These are phyloP conservation scores for Cydonia oblonga DNA, from an alignment of 331 rosid genomes.

Conservation along the genomic window DNA sequence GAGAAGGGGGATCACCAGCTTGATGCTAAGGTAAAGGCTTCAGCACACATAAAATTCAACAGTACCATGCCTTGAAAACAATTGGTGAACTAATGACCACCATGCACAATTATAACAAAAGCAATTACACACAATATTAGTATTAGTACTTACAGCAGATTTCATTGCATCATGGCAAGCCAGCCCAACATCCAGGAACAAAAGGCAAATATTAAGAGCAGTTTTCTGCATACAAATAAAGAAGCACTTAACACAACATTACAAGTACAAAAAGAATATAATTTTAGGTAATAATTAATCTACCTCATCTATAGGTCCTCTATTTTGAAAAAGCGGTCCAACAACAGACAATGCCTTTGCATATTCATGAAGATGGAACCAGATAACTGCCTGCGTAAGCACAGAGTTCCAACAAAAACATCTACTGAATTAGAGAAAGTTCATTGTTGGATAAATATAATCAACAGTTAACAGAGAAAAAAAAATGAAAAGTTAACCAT, in stretches of 20 bases:
- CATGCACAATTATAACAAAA: background rate
- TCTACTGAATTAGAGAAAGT: constrained; percentile 7
- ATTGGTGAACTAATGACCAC: background rate
- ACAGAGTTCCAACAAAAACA: constrained; percentile 2
- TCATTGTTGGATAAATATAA: background rate
- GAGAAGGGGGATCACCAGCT: background rate
- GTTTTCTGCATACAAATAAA: constrained; percentile 51
- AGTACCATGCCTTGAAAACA: background rate
- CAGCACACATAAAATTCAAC: background rate
- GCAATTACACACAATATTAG: constrained; percentile 9
- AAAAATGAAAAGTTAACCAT: background rate
- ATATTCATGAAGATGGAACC: constrained; percentile 92
- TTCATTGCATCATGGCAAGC: constrained; percentile 84
- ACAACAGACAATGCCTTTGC: constrained; percentile 61
- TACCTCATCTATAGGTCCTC: constrained; percentile 91
- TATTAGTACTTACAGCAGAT: constrained; percentile 73
- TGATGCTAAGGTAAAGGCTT: background rate
- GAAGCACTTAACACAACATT: constrained; percentile 18
- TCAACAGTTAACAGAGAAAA: background rate
- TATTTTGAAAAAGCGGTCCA: constrained; percentile 85
- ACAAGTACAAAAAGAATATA: constrained; percentile 4
- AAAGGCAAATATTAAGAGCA: constrained; percentile 78
- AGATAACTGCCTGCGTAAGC: constrained; percentile 61
- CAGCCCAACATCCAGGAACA: constrained; percentile 89
- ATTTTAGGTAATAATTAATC: constrained; percentile 4